These are phyloP conservation scores for Blastobotrys serpentis DNA, from an alignment of 1,139 yeast genomes.

Conservation along the genomic window DNA sequence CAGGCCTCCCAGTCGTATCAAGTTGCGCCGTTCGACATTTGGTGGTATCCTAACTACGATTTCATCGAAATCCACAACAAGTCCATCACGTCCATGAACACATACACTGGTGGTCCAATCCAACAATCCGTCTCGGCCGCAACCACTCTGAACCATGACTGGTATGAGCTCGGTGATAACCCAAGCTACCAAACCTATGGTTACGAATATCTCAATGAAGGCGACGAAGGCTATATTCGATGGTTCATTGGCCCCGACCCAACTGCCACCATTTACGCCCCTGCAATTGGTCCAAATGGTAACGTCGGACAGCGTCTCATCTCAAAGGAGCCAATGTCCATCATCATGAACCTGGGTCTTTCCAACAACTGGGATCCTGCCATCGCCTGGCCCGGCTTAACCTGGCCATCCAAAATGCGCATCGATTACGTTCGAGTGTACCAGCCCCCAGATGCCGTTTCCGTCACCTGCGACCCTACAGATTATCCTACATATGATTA, in stretches of 20 bases:
- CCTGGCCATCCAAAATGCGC: slow-evolving; percentile 65
- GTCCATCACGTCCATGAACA: slow-evolving; percentile 65
- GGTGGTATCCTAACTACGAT: slow-evolving; percentile 81
- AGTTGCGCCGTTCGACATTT: slow-evolving; percentile 81
- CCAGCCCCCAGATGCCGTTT: slow-evolving; percentile 56
- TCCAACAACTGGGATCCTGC: slow-evolving; percentile 75
- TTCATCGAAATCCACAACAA: slow-evolving; percentile 62
- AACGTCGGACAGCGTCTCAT: slow-evolving; percentile 73
- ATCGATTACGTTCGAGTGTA: slow-evolving; percentile 78
- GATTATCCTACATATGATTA: slow-evolving; percentile 74
- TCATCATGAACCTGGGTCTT: slow-evolving; percentile 73
- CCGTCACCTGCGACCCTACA: slow-evolving; percentile 71
- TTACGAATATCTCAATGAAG: slow-evolving; percentile 71
- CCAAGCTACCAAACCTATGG: slow-evolving; percentile 66
- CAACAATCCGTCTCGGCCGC: slow-evolving; percentile 83
- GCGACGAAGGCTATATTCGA: slow-evolving; percentile 63
- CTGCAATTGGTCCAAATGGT: slow-evolving; percentile 77
- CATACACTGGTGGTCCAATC: slow-evolving; percentile 79
- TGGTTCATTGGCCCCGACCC: slow-evolving; percentile 80
- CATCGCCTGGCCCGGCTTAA: slow-evolving; percentile 70
- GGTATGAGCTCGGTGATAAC: slow-evolving; percentile 60
- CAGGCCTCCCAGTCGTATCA: slow-evolving; percentile 80
- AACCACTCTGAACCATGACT: slow-evolving; percentile 63
- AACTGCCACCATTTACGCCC: slow-evolving; percentile 59
- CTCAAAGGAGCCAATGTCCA: slow-evolving; percentile 83